Percentiles rank a stretch among this genome's conserved stretches.
Conservation (phyloP, 2,329 filamentous ascomycete species). For the Zymoseptoria tritici region DNA sequence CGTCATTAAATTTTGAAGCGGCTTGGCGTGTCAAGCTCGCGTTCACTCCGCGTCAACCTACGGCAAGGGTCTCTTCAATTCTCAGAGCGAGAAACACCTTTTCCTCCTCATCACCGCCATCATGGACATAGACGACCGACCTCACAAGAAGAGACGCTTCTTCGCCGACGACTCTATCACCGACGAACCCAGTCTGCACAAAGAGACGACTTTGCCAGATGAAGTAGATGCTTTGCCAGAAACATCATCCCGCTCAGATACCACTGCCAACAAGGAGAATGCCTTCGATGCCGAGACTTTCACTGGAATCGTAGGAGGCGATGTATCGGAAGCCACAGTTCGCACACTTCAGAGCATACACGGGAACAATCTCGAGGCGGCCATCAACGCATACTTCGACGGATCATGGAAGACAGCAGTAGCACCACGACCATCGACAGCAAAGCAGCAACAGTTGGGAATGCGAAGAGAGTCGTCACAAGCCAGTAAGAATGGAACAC, state of each 20-base stretch:
- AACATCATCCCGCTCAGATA: slow-evolving; percentile 3
- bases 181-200: slow-evolving; percentile 20
- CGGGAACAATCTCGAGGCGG: slow-evolving; percentile 49
- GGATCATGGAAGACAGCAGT: slow-evolving; percentile 48
- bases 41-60: not conserved
- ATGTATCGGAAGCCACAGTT: slow-evolving; percentile 39
- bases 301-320: slow-evolving; percentile 50
- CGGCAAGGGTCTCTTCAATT: not conserved
- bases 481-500: slow-evolving; percentile 2
- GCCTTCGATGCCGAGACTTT: slow-evolving; percentile 51
- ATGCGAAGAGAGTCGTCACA: slow-evolving; percentile 1
- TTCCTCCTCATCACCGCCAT: not conserved
- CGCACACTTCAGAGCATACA: slow-evolving; percentile 43
- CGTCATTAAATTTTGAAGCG: not conserved
- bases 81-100: not conserved
- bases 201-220: slow-evolving; percentile 29
- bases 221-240: slow-evolving; percentile 27
- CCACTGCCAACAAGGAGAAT: slow-evolving; percentile 14
- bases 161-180: slow-evolving; percentile 46
- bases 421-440: not conserved
- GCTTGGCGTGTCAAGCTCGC: not conserved
- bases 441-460: slow-evolving; percentile 7
- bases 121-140: slow-evolving; percentile 43
- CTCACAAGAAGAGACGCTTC: slow-evolving; percentile 56
- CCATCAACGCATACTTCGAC: slow-evolving; percentile 59